Evolutionary conservation across 371 early-diverging fungal species (phyloP), one percentile per base, ranked within the genome.

Genomic region (Dinochytrium kinnereticum): DNA sequence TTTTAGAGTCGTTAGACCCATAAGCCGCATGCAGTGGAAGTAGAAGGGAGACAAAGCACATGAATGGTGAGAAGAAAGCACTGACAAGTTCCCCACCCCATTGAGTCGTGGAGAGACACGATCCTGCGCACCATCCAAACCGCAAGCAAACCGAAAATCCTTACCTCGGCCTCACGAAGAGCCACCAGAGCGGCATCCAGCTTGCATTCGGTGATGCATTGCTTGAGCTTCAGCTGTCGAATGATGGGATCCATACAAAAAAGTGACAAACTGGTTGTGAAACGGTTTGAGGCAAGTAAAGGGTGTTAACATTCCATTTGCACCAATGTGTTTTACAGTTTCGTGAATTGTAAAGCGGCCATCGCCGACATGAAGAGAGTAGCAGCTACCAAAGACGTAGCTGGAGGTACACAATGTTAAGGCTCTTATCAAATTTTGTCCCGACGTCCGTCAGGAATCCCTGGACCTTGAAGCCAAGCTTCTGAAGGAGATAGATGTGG

Each of bases 171-270:
- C 31, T 66, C 67, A 2, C 67, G 37, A 5, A 66, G 67, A 2
- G 67, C 37, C 21, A 66, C 36, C 5, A 44, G 67, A 5, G 67
- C 49, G 30, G 67, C 38, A n/a, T 66, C 67, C 17, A 66, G 44
- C 67, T 66, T 66, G 67, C 67, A 66, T 44, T 66, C 67, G 44
- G 36, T 38, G 17, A 44, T 49, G 49, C 44, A 37, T 15, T 66
- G 38, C 67, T 66, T 66, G 19, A 66, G 49, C 49, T 66, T 66
- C n/a, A 66, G 17, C 28, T 66, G 33, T 5, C 67, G 67, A 2
- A 40, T 24, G 36, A 26, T 44, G 24, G 57, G 57, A 30, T 55
- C 57, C 57, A 55, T 55, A n/a, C n/a, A n/a, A n/a, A n/a, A n/a
- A n/a, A n/a, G n/a, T n/a, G n/a, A n/a, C n/a, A n/a, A n/a, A n/a